A percentile compares a stretch with the other conserved stretches of the same genome.
These are phyloP conservation scores for Cronartium quercuum DNA, from an alignment of 1,284 basidiomycete genomes.

Conservation along the genomic window DNA sequence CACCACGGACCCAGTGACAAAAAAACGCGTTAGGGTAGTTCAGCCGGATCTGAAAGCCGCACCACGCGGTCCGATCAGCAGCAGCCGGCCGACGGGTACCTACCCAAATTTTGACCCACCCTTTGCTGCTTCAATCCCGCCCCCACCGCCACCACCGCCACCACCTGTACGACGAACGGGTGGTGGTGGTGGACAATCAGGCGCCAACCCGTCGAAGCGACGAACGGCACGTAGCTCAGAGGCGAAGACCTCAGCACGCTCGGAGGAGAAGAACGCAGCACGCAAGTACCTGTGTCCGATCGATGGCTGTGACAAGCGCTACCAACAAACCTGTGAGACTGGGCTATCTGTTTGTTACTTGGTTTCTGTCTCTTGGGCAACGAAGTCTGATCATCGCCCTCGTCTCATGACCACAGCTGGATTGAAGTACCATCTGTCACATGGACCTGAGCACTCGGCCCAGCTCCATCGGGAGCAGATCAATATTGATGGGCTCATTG, in stretches of 20 bases:
- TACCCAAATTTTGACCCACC: background rate
- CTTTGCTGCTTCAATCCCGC: background rate
- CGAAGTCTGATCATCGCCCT: background rate
- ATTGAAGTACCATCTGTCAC: conserved; percentile 31
- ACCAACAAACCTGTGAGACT: conserved; percentile 26
- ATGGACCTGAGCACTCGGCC: conserved; percentile 20
- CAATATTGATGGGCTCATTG: conserved; percentile 28
- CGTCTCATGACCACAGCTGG: background rate
- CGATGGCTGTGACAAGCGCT: conserved; percentile 18
- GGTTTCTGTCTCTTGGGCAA: background rate
- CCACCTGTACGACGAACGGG: too few relatives aligned
- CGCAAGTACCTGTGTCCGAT: conserved; percentile 30
- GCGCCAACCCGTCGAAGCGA: background rate
- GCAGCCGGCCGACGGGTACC: background rate
- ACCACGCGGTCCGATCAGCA: background rate
- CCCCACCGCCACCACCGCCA: background rate
- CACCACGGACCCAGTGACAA: conserved; percentile 5
- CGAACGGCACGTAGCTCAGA: background rate
- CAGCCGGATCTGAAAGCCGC: conserved; percentile 4
- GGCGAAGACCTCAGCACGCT: background rate
- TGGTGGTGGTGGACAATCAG: too few relatives aligned
- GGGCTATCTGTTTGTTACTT: background rate
- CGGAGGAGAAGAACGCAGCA: conserved; percentile 17
- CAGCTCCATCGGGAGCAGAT: conserved; percentile 8
- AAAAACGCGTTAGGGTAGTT: background rate